Evolutionary conservation across 176 grass and related monocot species (phyloP).

Genomic region (Phoenix roebelenii): DNA sequence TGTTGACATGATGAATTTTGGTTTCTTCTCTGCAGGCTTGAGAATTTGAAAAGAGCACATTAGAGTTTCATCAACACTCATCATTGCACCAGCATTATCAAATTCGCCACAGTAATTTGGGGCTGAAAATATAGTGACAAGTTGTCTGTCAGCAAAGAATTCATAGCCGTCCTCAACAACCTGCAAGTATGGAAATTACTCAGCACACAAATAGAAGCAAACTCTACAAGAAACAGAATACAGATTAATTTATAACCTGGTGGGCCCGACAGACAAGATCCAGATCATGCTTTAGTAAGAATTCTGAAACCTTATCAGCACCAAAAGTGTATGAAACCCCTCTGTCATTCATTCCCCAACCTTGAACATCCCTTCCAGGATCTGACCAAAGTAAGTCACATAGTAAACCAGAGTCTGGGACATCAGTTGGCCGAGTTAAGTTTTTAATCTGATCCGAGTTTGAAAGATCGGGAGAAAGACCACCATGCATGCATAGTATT

Average conservation of each 20-base stretch:
- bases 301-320: slow-evolving; percentile 65
- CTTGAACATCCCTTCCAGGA: slow-evolving; percentile 67
- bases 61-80: slow-evolving; percentile 94
- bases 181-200: slow-evolving; percentile 35
- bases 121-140: slow-evolving; percentile 89
- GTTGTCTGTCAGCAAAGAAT: slow-evolving; percentile 88
- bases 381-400: slow-evolving; percentile 91
- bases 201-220: slow-evolving; percentile 9
- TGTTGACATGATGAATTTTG: slow-evolving; percentile 55
- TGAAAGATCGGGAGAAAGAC: slow-evolving; percentile 70
- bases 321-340: slow-evolving; percentile 93
- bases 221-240: slow-evolving; percentile 5
- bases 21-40: slow-evolving; percentile 82
- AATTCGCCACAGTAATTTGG: slow-evolving; percentile 96
- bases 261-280: slow-evolving; percentile 86
- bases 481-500: slow-evolving; percentile 96
- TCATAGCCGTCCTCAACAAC: slow-evolving; percentile 97
- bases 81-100: slow-evolving; percentile 93
- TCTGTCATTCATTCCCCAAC: slow-evolving; percentile 94
- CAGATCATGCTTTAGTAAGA: slow-evolving; percentile 64
- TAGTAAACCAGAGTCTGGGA: slow-evolving; percentile 67
- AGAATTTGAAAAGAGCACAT: slow-evolving; percentile 98
- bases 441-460: slow-evolving; percentile 68
- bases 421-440: slow-evolving; percentile 54
- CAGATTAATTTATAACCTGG: slow-evolving; percentile 39